Percentiles rank a stretch among this genome's conserved stretches.
These are phyloP conservation scores for Exophiala bonariae DNA, from an alignment of 2,329 filamentous ascomycete genomes.

Conservation along the genomic window DNA sequence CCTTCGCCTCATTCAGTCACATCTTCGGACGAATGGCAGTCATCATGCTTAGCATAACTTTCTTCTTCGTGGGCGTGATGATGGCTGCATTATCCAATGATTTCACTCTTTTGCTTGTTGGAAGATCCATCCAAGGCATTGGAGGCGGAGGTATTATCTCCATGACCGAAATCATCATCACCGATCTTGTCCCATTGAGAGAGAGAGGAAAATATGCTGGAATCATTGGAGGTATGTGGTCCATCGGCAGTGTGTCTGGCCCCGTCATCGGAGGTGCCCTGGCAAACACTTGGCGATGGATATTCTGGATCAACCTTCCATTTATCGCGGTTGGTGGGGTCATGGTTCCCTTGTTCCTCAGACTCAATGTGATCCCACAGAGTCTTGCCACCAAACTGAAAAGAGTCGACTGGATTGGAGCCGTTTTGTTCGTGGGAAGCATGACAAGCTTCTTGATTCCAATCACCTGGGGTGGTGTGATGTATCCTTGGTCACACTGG, in stretches of 20 bases:
- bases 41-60: slow-evolving; percentile 38
- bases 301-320: slow-evolving; percentile 66
- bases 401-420: slow-evolving; percentile 64
- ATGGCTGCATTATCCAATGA: slow-evolving; percentile 42
- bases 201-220: slow-evolving; percentile 27
- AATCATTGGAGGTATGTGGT: slow-evolving; percentile 26
- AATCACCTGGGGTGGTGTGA: slow-evolving; percentile 65
- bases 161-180: slow-evolving; percentile 44
- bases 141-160: slow-evolving; percentile 45
- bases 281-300: slow-evolving; percentile 52
- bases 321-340: slow-evolving; percentile 52
- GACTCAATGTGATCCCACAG: slow-evolving; percentile 50
- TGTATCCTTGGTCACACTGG: slow-evolving; percentile 65
- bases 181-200: slow-evolving; percentile 45
- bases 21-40: slow-evolving; percentile 49
- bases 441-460: slow-evolving; percentile 62
- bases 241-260: slow-evolving; percentile 24
- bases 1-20: slow-evolving; percentile 47
- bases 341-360: slow-evolving; percentile 54
- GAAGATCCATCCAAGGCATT: slow-evolving; percentile 45
- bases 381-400: slow-evolving; percentile 51
- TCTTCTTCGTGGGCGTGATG: slow-evolving; percentile 48
- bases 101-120: slow-evolving; percentile 47
- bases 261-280: slow-evolving; percentile 34
- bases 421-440: slow-evolving; percentile 60